Evolutionary conservation across 768 basidiomycete genomes (phyloP), one percentile per base, ranked within the genome.

Genomic region (Trametes cubensis): DNA sequence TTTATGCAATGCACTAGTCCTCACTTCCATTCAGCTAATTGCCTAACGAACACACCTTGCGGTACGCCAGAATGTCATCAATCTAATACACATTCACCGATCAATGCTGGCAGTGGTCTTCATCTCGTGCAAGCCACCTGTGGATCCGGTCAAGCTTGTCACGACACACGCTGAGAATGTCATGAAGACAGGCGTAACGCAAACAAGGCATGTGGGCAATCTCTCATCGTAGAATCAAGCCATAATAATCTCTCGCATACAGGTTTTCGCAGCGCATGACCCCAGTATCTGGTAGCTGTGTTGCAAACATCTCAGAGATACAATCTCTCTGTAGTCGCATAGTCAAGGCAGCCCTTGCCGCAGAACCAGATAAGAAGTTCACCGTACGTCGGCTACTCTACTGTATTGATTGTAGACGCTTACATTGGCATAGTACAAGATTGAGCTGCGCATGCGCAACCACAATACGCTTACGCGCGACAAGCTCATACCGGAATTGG

Each of bases 21-120:
- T 62, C 17, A 67, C 18, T 23, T 11, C 18, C 4, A 2, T 48
- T 5, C 63, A 94, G 92, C 75, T 6, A 94, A 86, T 69, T 91
- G 88, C 64, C 84, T 85, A 68, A 92, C 90, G 3, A 87, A 90
- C 69, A 93, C 91, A 0, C 83, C 85, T 45, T 94, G 92, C 59
- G 85, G 92, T 93, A 71, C 40, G 81, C 45, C 10, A 2, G 34
- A 2, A 34, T 34, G 10, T 11, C 4, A 34, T 11, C 4, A 11
- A 6, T 2, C 34, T 34, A 2, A 18, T 26, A 26, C 8, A 49
- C 47, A 17, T 23, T 3, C 7, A 11, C 30, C 49, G 8, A 62
- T 39, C 6, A n/a, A 18, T 18, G 38, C 42, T 7, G 14, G 15
- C 48, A 94, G 92, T 92, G 15, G 75, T 91, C 26, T 92, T 92